Evolutionary conservation across 2,329 filamentous ascomycete species (phyloP).

Genomic region (Penicillium crustosum): DNA sequence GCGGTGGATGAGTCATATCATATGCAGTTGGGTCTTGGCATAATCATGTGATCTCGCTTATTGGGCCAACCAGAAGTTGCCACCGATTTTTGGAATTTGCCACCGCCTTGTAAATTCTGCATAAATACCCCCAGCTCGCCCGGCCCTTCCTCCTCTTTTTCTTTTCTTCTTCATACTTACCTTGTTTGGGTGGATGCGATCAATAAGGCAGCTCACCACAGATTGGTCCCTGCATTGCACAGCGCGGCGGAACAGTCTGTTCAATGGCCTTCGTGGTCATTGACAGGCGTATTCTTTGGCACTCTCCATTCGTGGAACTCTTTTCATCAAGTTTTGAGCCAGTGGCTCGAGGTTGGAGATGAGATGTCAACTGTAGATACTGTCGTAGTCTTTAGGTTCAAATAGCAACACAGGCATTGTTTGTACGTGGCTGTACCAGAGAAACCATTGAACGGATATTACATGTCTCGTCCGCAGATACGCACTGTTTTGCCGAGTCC

Average conservation of each 20-base stretch:
- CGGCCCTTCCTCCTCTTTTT: slow-evolving; percentile 32
- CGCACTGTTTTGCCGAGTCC: no score
- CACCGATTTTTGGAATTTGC: neutral
- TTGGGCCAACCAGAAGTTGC: neutral
- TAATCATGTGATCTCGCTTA: neutral
- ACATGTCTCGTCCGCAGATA: no score
- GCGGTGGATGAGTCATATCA: slow-evolving; percentile 2
- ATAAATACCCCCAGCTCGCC: slow-evolving; percentile 33
- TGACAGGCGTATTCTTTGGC: slow-evolving; percentile 44
- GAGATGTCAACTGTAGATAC: slow-evolving; percentile 18
- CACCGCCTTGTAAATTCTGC: slow-evolving; percentile 20
- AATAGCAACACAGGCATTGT: no score
- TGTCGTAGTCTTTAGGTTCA: no score
- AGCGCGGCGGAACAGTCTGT: slow-evolving; percentile 53
- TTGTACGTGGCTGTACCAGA: no score
- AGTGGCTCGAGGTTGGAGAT: slow-evolving; percentile 37
- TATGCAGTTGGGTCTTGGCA: neutral
- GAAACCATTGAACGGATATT: no score
- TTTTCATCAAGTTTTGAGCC: slow-evolving; percentile 38
- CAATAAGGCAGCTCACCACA: slow-evolving; percentile 48
- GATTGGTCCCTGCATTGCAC: slow-evolving; percentile 59
- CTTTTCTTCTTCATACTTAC: slow-evolving; percentile 54
- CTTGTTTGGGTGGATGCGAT: slow-evolving; percentile 52
- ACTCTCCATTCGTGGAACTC: slow-evolving; percentile 30
- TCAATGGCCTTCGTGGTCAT: slow-evolving; percentile 48